These are phyloP conservation scores for Daedalea quercina DNA, from an alignment of 768 basidiomycete genomes.

Conservation along the genomic window DNA sequence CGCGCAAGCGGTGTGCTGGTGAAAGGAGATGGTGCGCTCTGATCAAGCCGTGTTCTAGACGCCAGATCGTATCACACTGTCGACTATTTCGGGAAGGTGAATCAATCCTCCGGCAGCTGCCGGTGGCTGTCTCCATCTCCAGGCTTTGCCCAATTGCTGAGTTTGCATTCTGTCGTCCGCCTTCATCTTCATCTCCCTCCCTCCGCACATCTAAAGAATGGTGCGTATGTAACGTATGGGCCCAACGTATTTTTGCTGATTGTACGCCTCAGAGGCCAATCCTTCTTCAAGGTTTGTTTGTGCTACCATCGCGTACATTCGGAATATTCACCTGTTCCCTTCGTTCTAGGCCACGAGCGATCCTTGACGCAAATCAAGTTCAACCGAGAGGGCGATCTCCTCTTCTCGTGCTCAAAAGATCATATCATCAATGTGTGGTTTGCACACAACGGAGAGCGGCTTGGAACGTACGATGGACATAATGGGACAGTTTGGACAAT, in stretches of 20 bases:
- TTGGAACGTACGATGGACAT: slow-evolving; percentile 95
- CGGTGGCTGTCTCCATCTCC: not conserved
- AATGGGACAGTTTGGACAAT: slow-evolving; percentile 97
- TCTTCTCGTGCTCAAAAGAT: slow-evolving; percentile 96
- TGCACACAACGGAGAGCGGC: slow-evolving; percentile 92
- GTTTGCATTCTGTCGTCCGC: not conserved
- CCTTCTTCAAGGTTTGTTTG: slow-evolving; percentile 25
- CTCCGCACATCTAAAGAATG: slow-evolving; percentile 14
- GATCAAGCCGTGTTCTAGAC: not conserved
- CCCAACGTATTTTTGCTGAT: no score
- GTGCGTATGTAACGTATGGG: slow-evolving; percentile 12
- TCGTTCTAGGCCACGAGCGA: slow-evolving; percentile 81
- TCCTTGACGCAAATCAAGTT: slow-evolving; percentile 97
- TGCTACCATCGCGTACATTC: not conserved
- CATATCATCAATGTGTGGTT: slow-evolving; percentile 94
- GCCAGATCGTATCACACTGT: no score
- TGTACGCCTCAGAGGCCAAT: slow-evolving; percentile 33
- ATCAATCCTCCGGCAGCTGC: not conserved
- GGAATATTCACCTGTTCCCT: not conserved
- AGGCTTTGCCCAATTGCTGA: not conserved
- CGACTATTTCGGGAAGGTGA: not conserved
- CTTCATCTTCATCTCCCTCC: not conserved
- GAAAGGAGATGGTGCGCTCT: not conserved
- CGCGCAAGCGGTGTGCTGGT: not conserved
- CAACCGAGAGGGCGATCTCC: slow-evolving; percentile 91